phyloP scores from a whole-genome alignment of 768 basidiomycete species.

The Boletus sp. region DNA sequence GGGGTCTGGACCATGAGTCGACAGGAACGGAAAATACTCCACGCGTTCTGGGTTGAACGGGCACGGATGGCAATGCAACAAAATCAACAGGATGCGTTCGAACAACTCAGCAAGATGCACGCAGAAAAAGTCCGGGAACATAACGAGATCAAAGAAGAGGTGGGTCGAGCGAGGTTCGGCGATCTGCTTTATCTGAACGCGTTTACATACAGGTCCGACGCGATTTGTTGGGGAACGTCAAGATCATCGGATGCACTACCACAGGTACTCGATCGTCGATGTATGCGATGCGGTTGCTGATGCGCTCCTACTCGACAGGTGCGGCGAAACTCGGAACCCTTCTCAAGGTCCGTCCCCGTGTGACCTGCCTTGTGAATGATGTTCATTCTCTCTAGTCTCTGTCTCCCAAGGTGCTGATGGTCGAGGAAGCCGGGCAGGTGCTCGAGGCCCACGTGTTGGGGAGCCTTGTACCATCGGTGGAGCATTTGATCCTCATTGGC shows the following conservation, averaged over 20 bases:
- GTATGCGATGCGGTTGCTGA: neutral
- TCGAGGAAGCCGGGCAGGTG: conserved; percentile 83
- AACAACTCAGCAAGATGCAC: conserved; percentile 37
- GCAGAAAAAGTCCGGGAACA: conserved; percentile 37
- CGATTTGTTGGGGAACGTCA: conserved; percentile 47
- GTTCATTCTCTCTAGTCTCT: conserved; percentile 41
- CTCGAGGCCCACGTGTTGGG: conserved; percentile 73
- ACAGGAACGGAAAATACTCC: conserved; percentile 44
- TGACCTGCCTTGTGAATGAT: neutral
- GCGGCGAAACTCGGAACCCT: conserved; percentile 64
- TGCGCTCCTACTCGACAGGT: conserved; percentile 36
- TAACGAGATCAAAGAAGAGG: conserved; percentile 52
- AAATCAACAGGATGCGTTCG: conserved; percentile 40
- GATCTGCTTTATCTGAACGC: neutral
- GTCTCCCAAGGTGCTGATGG: conserved; percentile 57
- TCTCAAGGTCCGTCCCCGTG: conserved; percentile 42
- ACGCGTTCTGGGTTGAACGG: conserved; percentile 45
- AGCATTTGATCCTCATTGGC: conserved; percentile 78
- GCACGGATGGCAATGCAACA: conserved; percentile 33
- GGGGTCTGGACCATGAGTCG: conserved; percentile 55
- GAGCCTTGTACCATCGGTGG: conserved; percentile 58
- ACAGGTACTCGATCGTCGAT: conserved; percentile 45
- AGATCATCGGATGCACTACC: conserved; percentile 76
- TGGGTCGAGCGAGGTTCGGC: conserved; percentile 23
- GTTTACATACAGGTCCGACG: conserved; percentile 54